Percentiles rank a stretch among this genome's conserved stretches.
phyloP scores from a whole-genome alignment of 208 protist genomes.

The Herpetomonas samuelpessoai region DNA sequence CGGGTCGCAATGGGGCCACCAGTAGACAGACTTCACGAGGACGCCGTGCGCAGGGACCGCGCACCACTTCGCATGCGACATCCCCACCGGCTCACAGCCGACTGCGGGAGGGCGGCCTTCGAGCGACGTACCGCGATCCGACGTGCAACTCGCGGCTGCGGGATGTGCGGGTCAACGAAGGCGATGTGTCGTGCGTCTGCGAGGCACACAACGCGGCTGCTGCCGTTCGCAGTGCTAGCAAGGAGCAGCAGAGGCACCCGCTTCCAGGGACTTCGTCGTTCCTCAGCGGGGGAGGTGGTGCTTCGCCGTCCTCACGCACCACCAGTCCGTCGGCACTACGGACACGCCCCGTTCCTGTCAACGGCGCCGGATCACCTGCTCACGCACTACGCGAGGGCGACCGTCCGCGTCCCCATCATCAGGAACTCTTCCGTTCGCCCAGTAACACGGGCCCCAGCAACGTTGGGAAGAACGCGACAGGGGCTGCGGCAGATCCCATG shows the following conservation, averaged over 20 bases:
- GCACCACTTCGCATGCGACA: background rate
- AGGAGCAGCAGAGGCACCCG: no score
- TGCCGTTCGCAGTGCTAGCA: no score
- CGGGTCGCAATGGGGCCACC: constrained; percentile 3
- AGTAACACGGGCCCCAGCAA: background rate
- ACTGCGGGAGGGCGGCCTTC: background rate
- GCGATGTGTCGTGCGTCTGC: constrained; percentile 20
- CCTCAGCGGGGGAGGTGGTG: no score
- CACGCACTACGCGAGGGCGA: no score
- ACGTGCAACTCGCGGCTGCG: constrained; percentile 85
- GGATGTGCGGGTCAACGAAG: constrained; percentile 56
- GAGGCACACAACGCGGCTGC: background rate
- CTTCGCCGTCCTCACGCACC: background rate
- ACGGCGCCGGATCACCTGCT: background rate
- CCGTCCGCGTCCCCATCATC: background rate
- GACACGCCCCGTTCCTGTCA: background rate
- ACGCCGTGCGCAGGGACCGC: constrained; percentile 6
- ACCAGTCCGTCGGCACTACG: background rate
- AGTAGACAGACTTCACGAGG: background rate
- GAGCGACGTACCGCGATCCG: constrained; percentile 65
- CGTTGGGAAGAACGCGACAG: constrained; percentile 1
- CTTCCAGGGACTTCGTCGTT: background rate
- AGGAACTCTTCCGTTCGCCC: background rate
- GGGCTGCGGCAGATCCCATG: constrained; percentile 23
- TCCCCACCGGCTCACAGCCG: constrained; percentile 1